Base-by-base conservation (phyloP, 2,329 filamentous ascomycete species). In the Aspergillus sojae region DNA sequence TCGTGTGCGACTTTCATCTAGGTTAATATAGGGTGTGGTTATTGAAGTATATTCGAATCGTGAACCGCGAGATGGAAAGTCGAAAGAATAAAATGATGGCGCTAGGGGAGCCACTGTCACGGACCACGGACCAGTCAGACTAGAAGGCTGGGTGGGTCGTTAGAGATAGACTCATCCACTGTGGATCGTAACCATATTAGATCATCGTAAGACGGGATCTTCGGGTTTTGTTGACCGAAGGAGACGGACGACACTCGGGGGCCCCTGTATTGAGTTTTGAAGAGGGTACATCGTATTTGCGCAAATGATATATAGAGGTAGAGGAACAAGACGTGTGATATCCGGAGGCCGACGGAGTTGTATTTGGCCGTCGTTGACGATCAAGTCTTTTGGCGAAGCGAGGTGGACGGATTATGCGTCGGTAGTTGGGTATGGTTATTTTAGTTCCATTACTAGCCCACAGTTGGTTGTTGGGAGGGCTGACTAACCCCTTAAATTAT, bases 101-200 rank as follows among this genome's bases (percentile, higher is more conserved):
- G 32, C 30, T 36, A 34, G 5, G 52, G 32, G 52, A 32, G 30
- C 52, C 52, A 54, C 52, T 36, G 52, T 39, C 52, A 55, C 34
- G 52, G 62, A 45, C 45, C 61, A 56, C 14, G 46, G 48, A 43
- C 61, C 64, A 65, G 48, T 65, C 46, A 59, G 32, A 50, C 39
- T 26, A 46, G 26, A 28, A 34, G 36, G 6, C 23, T 11, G 16
- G 21, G 63, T 61, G 63, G 63, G 55, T 41, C 56, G 65, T 66
- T 63, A 61, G 65, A 65, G 54, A 59, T 65, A 65, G 62, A 62
- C 65, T 62, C 55, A 26, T 46, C 52, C 50, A 43, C 46, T 58
- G 65, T 65, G 65, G 65, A 65, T 65, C 65, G 36, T 58, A 58
- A 30, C 54, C 62, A 57, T 53, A 59, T 65, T 54, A 54, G 58